Percentiles rank a stretch among this genome's conserved stretches.
Conservation (phyloP, 306 rosid genomes). For the Casuarina cunninghamiana region DNA sequence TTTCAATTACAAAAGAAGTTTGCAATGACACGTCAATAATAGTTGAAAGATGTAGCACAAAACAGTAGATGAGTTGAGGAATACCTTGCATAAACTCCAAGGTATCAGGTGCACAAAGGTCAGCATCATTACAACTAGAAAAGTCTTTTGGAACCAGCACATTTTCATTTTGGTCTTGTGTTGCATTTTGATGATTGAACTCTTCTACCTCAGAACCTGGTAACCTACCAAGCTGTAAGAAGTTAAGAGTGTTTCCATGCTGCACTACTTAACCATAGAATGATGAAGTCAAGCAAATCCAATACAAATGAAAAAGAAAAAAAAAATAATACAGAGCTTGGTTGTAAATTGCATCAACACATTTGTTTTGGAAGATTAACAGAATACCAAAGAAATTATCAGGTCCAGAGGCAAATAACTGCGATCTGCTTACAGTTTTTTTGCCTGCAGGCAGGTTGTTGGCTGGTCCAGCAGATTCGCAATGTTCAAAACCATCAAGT, state of each 20-base stretch:
- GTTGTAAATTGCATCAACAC: neutral
- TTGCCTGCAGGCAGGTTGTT: constrained; percentile 37
- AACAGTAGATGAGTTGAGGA: constrained; percentile 9
- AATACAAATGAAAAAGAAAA: neutral
- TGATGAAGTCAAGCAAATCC: constrained; percentile 7
- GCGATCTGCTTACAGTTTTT: constrained; percentile 48
- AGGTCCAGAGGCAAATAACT: neutral
- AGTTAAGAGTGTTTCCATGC: constrained; percentile 47
- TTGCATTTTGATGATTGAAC: constrained; percentile 29
- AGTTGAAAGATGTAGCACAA: constrained; percentile 8
- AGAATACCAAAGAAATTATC: neutral
- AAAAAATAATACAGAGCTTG: neutral
- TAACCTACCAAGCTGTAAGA: constrained; percentile 70
- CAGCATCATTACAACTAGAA: constrained; percentile 30
- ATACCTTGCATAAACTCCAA: constrained; percentile 53
- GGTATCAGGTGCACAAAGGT: constrained; percentile 58
- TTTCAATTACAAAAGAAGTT: constrained; percentile 26
- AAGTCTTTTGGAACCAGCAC: constrained; percentile 32
- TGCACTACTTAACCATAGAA: constrained; percentile 28
- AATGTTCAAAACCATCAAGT: constrained; percentile 26
- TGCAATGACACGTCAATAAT: constrained; percentile 14
- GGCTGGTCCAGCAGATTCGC: constrained; percentile 32
- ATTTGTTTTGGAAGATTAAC: neutral
- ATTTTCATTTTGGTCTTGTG: constrained; percentile 33
- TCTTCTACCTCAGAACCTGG: constrained; percentile 36